phyloP scores from a whole-genome alignment of 306 rosid genomes.

The Ormosia semicastrata region DNA sequence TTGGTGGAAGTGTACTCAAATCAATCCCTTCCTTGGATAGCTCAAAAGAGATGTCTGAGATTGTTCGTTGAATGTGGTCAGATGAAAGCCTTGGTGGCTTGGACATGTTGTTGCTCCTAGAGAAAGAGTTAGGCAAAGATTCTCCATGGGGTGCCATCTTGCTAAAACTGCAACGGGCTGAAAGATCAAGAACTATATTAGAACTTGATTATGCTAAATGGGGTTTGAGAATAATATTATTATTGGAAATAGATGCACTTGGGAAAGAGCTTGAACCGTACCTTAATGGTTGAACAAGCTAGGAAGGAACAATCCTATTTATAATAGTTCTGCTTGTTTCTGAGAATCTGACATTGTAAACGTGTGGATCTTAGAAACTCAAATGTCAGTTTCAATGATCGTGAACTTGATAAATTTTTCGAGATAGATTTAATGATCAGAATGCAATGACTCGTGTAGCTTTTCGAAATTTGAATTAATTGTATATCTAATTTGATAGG shows the following conservation, averaged over 20 bases:
- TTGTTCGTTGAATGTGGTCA: conserved; percentile 58
- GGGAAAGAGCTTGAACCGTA: background rate
- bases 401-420: conserved; percentile 52
- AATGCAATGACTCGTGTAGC: conserved; percentile 23
- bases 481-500: background rate
- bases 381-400: conserved; percentile 44
- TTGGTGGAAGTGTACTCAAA: conserved; percentile 44
- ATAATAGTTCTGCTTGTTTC: conserved; percentile 25
- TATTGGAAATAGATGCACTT: background rate
- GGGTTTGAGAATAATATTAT: background rate
- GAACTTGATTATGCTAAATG: background rate
- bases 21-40: conserved; percentile 46
- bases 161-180: too few species aligned
- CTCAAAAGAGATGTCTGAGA: conserved; percentile 79
- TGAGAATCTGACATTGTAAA: conserved; percentile 9
- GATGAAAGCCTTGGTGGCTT: conserved; percentile 56
- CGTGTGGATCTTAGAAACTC: conserved; percentile 49
- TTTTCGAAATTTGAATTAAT: conserved; percentile 26
- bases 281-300: conserved; percentile 3
- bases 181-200: background rate
- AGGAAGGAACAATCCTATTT: conserved; percentile 37
- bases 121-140: conserved; percentile 26
- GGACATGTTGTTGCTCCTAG: conserved; percentile 38
- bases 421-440: conserved; percentile 32
- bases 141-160: conserved; percentile 83